Percentiles rank a stretch among this genome's conserved stretches.
phyloP scores from a whole-genome alignment of 2,329 filamentous ascomycete genomes.

The Fusarium metavorans region DNA sequence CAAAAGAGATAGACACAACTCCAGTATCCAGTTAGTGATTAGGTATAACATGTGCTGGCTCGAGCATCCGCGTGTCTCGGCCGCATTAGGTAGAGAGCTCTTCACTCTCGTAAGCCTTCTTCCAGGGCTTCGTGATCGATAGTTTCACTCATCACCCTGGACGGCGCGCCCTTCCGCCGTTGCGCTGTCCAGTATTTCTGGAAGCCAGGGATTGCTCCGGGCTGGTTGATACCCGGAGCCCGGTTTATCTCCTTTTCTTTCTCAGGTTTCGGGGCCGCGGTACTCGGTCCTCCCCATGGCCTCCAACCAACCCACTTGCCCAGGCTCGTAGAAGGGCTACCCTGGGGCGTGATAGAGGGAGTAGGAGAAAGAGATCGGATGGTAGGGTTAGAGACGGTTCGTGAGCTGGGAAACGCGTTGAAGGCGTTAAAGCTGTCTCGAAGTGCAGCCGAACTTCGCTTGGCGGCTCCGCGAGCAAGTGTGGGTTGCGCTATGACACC shows the following conservation, averaged over 20 bases:
- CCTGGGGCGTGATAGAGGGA: slow-evolving; percentile 39
- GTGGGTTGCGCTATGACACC: slow-evolving; percentile 71
- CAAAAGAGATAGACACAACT: slow-evolving; percentile 37
- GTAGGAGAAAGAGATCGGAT: slow-evolving; percentile 46
- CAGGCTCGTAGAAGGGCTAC: slow-evolving; percentile 46
- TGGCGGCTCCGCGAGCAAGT: slow-evolving; percentile 60
- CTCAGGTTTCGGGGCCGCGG: slow-evolving; percentile 31
- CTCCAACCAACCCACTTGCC: slow-evolving; percentile 63
- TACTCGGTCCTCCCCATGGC: slow-evolving; percentile 55
- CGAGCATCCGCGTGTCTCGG: neutral
- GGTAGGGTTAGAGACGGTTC: slow-evolving; percentile 48
- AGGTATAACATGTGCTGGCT: slow-evolving; percentile 17
- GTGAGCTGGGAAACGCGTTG: slow-evolving; percentile 50
- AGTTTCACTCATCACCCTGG: slow-evolving; percentile 67
- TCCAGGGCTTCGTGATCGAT: slow-evolving; percentile 71
- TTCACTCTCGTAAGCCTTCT: slow-evolving; percentile 63
- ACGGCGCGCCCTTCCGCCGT: slow-evolving; percentile 65
- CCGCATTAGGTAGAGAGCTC: neutral
- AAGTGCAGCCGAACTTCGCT: slow-evolving; percentile 66
- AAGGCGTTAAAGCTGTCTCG: slow-evolving; percentile 63
- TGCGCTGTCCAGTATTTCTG: slow-evolving; percentile 65
- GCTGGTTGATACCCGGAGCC: slow-evolving; percentile 81
- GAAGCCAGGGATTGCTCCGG: slow-evolving; percentile 79
- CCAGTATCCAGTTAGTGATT: slow-evolving; percentile 29
- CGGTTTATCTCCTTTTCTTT: slow-evolving; percentile 58